Conservation (phyloP, 257 asterid species). For the Rauvolfia tetraphylla region DNA sequence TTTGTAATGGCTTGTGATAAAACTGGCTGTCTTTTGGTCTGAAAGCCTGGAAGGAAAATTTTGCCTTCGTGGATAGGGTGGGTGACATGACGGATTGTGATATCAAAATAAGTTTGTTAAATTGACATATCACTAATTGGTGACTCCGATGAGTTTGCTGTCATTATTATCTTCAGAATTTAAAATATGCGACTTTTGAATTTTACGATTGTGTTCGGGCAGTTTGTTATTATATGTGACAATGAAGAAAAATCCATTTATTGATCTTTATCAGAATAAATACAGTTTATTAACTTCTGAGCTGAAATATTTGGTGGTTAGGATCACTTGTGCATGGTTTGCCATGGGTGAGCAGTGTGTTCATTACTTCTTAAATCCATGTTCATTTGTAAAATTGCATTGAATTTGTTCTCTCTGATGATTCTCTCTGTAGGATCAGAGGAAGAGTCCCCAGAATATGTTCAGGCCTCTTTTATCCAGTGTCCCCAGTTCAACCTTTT, state of each 20-base stretch:
- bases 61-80: too few relatives aligned
- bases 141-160: neutral
- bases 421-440: conserved; percentile 53
- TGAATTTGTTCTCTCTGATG: conserved; percentile 3
- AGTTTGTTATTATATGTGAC: neutral
- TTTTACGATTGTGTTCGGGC: neutral
- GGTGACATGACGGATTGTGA: neutral
- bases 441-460: conserved; percentile 84
- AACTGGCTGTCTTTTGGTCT: too few relatives aligned
- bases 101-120: neutral
- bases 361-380: neutral
- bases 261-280: neutral
- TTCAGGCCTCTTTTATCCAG: conserved; percentile 94
- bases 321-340: neutral
- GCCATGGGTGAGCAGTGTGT: neutral
- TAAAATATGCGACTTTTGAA: neutral
- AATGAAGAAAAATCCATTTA: neutral
- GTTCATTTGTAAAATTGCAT: neutral
- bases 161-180: neutral
- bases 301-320: neutral
- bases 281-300: neutral
- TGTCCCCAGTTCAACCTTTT: conserved; percentile 89
- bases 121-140: neutral
- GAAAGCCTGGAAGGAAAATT: neutral
- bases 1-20: neutral